Evolutionary conservation across 495 filamentous ascomycete species (phyloP), one percentile per base, ranked within the genome.

Genomic region (Annulohypoxylon maeteangense): DNA sequence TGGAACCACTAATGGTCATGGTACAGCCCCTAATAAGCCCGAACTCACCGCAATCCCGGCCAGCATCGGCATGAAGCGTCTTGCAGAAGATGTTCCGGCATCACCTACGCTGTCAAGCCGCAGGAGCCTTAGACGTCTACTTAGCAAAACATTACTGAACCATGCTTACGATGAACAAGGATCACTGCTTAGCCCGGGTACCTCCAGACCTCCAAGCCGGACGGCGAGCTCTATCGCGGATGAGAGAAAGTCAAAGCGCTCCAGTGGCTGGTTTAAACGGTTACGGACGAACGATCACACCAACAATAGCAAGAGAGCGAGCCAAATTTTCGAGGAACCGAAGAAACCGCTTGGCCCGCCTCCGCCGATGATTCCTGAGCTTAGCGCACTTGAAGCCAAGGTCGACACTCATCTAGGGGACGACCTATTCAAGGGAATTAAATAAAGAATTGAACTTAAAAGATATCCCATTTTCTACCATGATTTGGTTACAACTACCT

Each of bases 391-490:
- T 56, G 84, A 87, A 73, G 77, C 83, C 22, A 83, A 84, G 70
- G 72, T 83, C 45, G 75, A 78, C 60, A 78, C 75, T 25, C 53
- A 65, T 20, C 77, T 90, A 63, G 87, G 87, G 32, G 81, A 78
- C 54, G 87, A 89, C 38, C 75, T 90, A 66, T 90, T 90, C 76
- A 89, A 88, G 74, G 75, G 86, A 59, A 89, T 90, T 76, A 73
- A 73, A 56, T 73, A 61, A 51, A 50, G 51, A 54, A 38, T 53
- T 34, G 29, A 20, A 50, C 29, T 23, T 32, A 59, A 38, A 40
- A 57, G 36, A 67, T 42, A 68, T 55, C 57, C 47, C 50, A 73
- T 62, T 45, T 62, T 53, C 48, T 65, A 36, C 53, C 32, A 53
- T 69, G 56, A 45, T 72, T 62, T 50, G 57, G 60, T 66, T 68